Evolutionary conservation across 1,139 yeast genomes (phyloP).

Genomic region (Trichomonascaceae sp.): DNA sequence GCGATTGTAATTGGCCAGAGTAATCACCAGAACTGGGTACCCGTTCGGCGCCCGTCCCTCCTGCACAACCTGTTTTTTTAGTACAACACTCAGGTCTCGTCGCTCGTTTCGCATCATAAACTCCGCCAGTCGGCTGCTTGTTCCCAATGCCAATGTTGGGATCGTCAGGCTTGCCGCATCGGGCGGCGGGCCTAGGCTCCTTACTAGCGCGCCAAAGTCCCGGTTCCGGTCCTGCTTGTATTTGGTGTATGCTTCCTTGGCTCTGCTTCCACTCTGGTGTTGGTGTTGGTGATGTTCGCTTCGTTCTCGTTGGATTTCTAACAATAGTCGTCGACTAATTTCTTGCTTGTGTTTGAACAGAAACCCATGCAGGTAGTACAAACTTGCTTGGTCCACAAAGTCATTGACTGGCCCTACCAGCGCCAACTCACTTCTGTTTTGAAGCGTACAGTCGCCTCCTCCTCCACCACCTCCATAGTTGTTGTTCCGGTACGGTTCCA

Average conservation of each 20-base stretch:
- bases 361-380: no score
- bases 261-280: no score
- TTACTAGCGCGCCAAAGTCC: constrained; percentile 12
- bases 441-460: no score
- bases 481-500: no score
- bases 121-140: constrained; percentile 38
- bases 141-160: constrained; percentile 1
- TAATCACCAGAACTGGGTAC: constrained; percentile 50
- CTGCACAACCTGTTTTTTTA: constrained; percentile 39
- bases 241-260: background rate
- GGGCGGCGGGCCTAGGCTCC: constrained; percentile 17
- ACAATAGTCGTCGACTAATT: no score
- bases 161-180: constrained; percentile 1
- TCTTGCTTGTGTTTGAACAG: no score
- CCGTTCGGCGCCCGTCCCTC: constrained; percentile 65
- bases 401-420: no score
- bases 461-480: no score
- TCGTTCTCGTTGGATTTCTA: no score
- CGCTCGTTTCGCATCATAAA: constrained; percentile 60
- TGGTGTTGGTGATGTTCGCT: no score
- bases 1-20: constrained; percentile 33
- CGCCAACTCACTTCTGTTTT: no score
- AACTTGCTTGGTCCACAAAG: no score
- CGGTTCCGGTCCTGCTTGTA: constrained; percentile 7
- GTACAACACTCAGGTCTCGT: constrained; percentile 35